These are phyloP conservation scores for Brasilioporus rufonigricans DNA, from an alignment of 768 basidiomycete species.

Conservation along the genomic window DNA sequence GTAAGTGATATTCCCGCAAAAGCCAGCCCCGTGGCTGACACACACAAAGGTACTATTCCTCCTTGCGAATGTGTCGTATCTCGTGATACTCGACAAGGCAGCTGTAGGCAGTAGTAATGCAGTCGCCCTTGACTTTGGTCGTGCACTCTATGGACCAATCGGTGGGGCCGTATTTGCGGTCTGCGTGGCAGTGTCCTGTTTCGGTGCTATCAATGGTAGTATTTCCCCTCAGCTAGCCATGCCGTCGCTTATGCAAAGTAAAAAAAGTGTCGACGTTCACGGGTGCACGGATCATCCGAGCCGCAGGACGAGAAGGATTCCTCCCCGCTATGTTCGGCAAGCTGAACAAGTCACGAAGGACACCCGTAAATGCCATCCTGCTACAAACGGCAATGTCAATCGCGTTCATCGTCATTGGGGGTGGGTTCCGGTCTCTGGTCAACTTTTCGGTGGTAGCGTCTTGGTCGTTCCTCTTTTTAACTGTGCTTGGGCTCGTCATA, in stretches of 20 bases:
- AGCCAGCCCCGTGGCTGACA: neutral
- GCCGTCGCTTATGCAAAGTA: slow-evolving; percentile 4
- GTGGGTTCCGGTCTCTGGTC: slow-evolving; percentile 84
- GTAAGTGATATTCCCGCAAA: slow-evolving; percentile 38
- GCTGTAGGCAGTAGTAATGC: slow-evolving; percentile 80
- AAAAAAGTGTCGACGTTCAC: slow-evolving; percentile 73
- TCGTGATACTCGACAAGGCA: slow-evolving; percentile 83
- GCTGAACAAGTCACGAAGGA: slow-evolving; percentile 69
- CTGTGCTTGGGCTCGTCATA: slow-evolving; percentile 87
- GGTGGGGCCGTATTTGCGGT: slow-evolving; percentile 86
- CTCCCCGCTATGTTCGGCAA: slow-evolving; percentile 82
- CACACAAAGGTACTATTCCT: slow-evolving; percentile 64
- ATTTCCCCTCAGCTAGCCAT: slow-evolving; percentile 4
- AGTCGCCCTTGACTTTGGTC: slow-evolving; percentile 90
- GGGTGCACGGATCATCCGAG: slow-evolving; percentile 81
- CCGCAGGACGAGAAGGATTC: slow-evolving; percentile 85
- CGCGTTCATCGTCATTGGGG: slow-evolving; percentile 79
- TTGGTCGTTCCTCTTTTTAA: slow-evolving; percentile 88
- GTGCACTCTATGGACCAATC: slow-evolving; percentile 78
- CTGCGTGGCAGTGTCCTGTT: slow-evolving; percentile 92
- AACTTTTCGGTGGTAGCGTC: slow-evolving; percentile 88
- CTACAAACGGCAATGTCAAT: slow-evolving; percentile 76
- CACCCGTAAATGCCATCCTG: slow-evolving; percentile 85
- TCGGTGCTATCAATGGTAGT: slow-evolving; percentile 88
- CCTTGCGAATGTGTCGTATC: slow-evolving; percentile 85